phyloP scores from a whole-genome alignment of 2,329 filamentous ascomycete species.

The Alternaria conjuncta region DNA sequence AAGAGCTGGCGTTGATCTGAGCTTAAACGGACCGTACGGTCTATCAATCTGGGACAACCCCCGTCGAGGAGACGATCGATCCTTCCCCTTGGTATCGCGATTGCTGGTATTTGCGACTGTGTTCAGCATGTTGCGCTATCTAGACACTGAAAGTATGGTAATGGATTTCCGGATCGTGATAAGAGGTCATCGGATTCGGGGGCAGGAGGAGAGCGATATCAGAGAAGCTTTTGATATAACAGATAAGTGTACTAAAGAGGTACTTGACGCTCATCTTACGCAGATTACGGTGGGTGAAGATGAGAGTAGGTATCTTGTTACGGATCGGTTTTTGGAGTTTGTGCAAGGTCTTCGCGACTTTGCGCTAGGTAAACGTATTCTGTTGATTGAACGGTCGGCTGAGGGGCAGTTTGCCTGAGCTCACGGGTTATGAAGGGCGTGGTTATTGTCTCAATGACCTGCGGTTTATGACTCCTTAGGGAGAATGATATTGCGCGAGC shows the following conservation, averaged over 20 bases:
- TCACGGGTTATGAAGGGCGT: rapidly evolving
- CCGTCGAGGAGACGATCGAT: background rate
- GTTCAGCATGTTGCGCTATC: background rate
- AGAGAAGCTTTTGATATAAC: background rate
- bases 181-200: background rate
- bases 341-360: background rate
- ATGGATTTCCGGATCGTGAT: background rate
- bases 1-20: background rate
- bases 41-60: no score
- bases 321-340: background rate
- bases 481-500: background rate
- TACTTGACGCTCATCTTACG: background rate
- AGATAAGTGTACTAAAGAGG: no score
- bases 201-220: background rate
- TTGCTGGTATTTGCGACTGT: background rate
- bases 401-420: background rate
- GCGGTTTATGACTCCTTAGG: background rate
- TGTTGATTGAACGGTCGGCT: background rate
- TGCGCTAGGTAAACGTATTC: background rate
- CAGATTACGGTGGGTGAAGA: background rate
- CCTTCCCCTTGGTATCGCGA: background rate
- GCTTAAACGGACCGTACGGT: background rate
- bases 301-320: background rate
- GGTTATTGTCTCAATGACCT: rapidly evolving
- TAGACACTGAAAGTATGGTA: background rate